Evolutionary conservation across 2,329 filamentous ascomycete genomes (phyloP), one percentile per base, ranked within the genome.

Genomic region (Periglandula ipomoeae): DNA sequence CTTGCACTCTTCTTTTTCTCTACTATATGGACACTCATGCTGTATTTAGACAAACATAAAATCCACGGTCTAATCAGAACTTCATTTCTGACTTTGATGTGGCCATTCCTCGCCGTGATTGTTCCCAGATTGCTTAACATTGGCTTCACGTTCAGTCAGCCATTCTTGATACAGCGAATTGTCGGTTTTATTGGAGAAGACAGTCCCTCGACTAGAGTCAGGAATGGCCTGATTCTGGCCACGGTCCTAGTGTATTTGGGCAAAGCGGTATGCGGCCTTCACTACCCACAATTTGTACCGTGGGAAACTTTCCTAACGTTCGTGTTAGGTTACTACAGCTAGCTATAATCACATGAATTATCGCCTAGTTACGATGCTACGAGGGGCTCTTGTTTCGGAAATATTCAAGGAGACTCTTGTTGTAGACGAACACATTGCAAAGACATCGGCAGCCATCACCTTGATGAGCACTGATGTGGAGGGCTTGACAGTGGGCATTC

Each of bases 391-490:
- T 15, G 52, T 65, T 5, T 68, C 71, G 0, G 65, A 75, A 55
- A 69, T 80, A 15, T 77, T 74, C 52, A 64, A 67, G n/a, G 71
- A 73, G 51, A 70, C 68, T 0, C 51, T 70, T 3, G 50, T 53
- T 2, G 50, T 70, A 11, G 57, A 59, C 13, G 53, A 56, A 2
- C 54, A 3, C 49, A 55, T 2, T 57, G 59, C 4, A 61, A 65
- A 17, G 63, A 67, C 22, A n/a, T 59, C 60, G 1, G 62, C 63
- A 6, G 63, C 70, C 1, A 50, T 68, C 9, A 73, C 70, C 3
- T 56, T 73, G 10, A 73, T 74, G 68, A 70, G 65, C 42, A 66
- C 68, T 4, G 70, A 73, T 49, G 61, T 74, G 13, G 69, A 71
- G 17, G 52, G 56, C 20, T 60, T 68, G 9, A 51, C 52, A 1